Conservation (phyloP, 2,329 filamentous ascomycete genomes). For the Penicillium sp. region DNA sequence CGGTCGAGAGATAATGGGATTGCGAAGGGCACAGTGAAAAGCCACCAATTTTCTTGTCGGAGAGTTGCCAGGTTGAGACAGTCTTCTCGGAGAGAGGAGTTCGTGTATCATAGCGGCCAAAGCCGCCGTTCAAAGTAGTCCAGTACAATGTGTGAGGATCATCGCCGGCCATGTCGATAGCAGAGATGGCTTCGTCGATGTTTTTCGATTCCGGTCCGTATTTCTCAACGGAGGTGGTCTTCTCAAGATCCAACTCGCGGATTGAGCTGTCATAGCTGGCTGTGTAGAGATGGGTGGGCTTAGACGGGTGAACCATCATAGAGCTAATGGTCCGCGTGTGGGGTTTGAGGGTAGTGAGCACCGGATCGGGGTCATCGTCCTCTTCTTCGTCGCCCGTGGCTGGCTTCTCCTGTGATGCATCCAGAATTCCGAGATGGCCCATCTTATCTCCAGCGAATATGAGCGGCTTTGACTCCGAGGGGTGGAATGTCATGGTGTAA, state of each 20-base stretch:
- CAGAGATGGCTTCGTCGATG: constrained; percentile 74
- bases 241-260: constrained; percentile 75
- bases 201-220: constrained; percentile 67
- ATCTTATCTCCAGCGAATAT: constrained; percentile 94
- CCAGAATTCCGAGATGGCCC: constrained; percentile 83
- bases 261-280: constrained; percentile 92
- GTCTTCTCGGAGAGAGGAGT: constrained; percentile 48
- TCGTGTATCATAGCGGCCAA: constrained; percentile 77
- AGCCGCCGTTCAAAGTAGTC: constrained; percentile 73
- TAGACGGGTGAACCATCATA: constrained; percentile 69
- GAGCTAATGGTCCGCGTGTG: constrained; percentile 84
- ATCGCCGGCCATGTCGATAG: constrained; percentile 68
- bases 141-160: constrained; percentile 76
- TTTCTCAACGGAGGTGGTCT: constrained; percentile 71
- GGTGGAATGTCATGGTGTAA: constrained; percentile 85
- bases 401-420: constrained; percentile 56
- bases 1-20: constrained; percentile 79
- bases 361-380: constrained; percentile 61
- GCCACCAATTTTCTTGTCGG: constrained; percentile 92
- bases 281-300: constrained; percentile 71
- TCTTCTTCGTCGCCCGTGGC: constrained; percentile 57
- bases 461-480: constrained; percentile 75
- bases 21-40: constrained; percentile 77
- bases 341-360: constrained; percentile 84
- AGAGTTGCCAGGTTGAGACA: constrained; percentile 66